These are phyloP conservation scores for Elsinoe batatas DNA, from an alignment of 2,329 filamentous ascomycete genomes.

Conservation along the genomic window DNA sequence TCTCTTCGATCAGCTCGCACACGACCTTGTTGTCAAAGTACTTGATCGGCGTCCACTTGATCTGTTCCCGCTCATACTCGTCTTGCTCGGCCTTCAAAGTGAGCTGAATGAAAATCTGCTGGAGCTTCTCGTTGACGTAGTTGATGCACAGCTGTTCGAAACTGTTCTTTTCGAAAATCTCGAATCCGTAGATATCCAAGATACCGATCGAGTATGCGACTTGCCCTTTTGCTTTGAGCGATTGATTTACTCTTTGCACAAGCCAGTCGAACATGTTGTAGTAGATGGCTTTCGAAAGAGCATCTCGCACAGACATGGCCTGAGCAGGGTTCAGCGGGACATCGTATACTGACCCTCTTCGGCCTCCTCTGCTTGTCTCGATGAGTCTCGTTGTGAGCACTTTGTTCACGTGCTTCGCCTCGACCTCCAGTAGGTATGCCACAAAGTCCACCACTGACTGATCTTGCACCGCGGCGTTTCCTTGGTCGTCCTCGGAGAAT, in stretches of 20 bases:
- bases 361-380: conserved; percentile 56
- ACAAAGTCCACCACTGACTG: conserved; percentile 90
- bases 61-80: conserved; percentile 90
- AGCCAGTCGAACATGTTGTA: conserved; percentile 99
- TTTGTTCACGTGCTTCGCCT: conserved; percentile 67
- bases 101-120: conserved; percentile 98
- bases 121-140: conserved; percentile 98
- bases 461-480: conserved; percentile 78
- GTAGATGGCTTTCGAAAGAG: conserved; percentile 90
- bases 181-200: conserved; percentile 97
- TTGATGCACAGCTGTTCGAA: conserved; percentile 99
- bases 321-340: conserved; percentile 80
- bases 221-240: conserved; percentile 65
- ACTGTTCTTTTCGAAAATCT: conserved; percentile 98
- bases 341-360: conserved; percentile 58
- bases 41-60: conserved; percentile 97
- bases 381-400: conserved; percentile 84
- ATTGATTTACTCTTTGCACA: conserved; percentile 80
- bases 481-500: conserved; percentile 79
- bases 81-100: conserved; percentile 96
- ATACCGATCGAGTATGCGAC: conserved; percentile 86
- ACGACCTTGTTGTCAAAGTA: conserved; percentile 99
- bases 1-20: conserved; percentile 90
- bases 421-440: conserved; percentile 85
- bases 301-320: conserved; percentile 78